These are phyloP conservation scores for Arachis hypogaea DNA, from an alignment of 306 rosid genomes.

Conservation along the genomic window DNA sequence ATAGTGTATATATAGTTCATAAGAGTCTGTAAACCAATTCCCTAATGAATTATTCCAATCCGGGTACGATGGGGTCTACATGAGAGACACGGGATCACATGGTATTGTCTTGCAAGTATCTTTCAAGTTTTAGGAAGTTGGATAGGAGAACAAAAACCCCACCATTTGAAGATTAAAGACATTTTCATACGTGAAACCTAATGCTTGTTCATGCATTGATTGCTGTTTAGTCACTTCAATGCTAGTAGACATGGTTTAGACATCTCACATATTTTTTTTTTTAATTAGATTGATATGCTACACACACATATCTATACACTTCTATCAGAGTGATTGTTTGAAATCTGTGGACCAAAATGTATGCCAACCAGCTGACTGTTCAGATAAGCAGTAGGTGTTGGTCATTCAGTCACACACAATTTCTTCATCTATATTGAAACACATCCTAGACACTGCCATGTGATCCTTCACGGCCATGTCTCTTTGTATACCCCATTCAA, in stretches of 20 bases:
- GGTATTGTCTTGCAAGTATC: constrained; percentile 33
- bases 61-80: background rate
- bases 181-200: background rate
- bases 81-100: constrained; percentile 32
- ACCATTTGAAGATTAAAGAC: background rate
- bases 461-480: constrained; percentile 12
- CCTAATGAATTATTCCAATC: background rate
- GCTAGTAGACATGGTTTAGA: constrained; percentile 17
- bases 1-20: constrained; percentile 35
- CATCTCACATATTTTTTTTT: constrained; percentile 9
- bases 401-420: constrained; percentile 1
- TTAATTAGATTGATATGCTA: background rate
- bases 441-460: constrained; percentile 17
- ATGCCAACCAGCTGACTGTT: background rate
- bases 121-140: background rate
- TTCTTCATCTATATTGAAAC: background rate
- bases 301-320: background rate
- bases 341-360: background rate
- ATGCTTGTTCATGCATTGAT: background rate
- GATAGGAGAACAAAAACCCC: background rate
- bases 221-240: background rate
- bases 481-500: background rate
- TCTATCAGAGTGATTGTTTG: background rate
- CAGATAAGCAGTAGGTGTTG: background rate
- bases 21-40: background rate